Percentiles rank a stretch among this genome's conserved stretches.
phyloP scores from a whole-genome alignment of 83 land plant species.

The Diphasiastrum complanatum region DNA sequence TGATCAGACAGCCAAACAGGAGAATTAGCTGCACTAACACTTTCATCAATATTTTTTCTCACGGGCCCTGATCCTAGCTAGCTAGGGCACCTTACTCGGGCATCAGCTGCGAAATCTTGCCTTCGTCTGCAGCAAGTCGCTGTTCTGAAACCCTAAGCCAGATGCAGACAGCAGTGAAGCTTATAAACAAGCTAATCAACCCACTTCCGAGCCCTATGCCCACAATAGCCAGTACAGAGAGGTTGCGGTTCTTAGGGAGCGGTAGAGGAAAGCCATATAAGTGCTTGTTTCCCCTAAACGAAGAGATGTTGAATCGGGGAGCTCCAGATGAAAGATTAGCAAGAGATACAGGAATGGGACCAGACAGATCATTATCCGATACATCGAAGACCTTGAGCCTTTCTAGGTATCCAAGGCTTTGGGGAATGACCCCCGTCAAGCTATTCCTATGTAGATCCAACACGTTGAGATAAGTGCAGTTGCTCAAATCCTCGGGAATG shows the following conservation, averaged over 20 bases:
- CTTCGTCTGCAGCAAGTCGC: slow-evolving; percentile 62
- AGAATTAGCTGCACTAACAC: too few relatives aligned
- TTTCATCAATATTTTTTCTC: too few relatives aligned
- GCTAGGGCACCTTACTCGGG: too few relatives aligned
- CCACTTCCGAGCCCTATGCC: slow-evolving; percentile 94
- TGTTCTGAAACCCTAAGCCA: slow-evolving; percentile 71
- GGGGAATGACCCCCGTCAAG: slow-evolving; percentile 58
- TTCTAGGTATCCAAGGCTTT: slow-evolving; percentile 46
- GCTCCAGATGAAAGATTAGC: slow-evolving; percentile 48
- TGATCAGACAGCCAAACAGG: too few relatives aligned
- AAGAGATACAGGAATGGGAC: slow-evolving; percentile 50
- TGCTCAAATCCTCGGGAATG: slow-evolving; percentile 55
- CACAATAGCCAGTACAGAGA: slow-evolving; percentile 66
- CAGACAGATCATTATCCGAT: slow-evolving; percentile 53
- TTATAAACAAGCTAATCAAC: slow-evolving; percentile 62
- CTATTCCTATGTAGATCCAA: slow-evolving; percentile 63
- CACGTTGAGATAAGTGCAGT: slow-evolving; percentile 62
- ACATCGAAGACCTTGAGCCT: slow-evolving; percentile 65
- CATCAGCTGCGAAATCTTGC: slow-evolving; percentile 76
- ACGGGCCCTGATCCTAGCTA: too few relatives aligned
- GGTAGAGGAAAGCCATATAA: slow-evolving; percentile 76
- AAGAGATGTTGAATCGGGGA: slow-evolving; percentile 56
- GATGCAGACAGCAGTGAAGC: slow-evolving; percentile 79
- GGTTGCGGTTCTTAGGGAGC: slow-evolving; percentile 31
- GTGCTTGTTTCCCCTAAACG: slow-evolving; percentile 59